Evolutionary conservation across 495 filamentous ascomycete species (phyloP), one percentile per base, ranked within the genome.

Genomic region (Daldinia loculata): DNA sequence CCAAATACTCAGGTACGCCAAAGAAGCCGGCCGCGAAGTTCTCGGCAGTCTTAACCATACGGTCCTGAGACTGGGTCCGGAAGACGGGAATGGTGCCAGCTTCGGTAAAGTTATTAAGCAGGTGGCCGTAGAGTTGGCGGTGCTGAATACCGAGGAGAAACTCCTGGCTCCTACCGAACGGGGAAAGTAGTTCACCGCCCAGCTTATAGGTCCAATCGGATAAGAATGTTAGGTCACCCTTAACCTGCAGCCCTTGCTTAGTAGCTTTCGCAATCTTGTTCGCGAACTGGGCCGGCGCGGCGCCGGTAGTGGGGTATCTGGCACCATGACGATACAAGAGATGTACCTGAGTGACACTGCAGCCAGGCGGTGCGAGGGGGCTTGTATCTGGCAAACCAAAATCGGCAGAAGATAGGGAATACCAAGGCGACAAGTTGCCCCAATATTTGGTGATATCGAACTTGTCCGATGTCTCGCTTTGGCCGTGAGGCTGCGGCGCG

Each of bases 331-430:
- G 73, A 26, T 76, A 75, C 30, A 77, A 45, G n/a, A 81, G 67
- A 53, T 89, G 85, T 43, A 88, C 79, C 56, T 87, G 84, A 19
- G 77, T 81, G 55, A 89, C 86, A 50, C 83, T 83, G 2, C 84
- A 80, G 17, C 85, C 86, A 2, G 63, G 22, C 2, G 75, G 75
- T n/a, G 70, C 72, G 15, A 77, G 66, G 22, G 75, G 75, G 57
- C 67, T 77, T 26, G 75, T 66, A 50, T 77, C 58, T n/a, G 75
- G 72, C 17, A 77, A 57, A 0, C 70, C 75, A 30, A 73, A 77
- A 45, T 77, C 75, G 52, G 75, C 69, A 12, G 75, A 77, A 3
- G 69, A 71, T 15, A 77, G 43, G 4, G 75, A 77, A 57, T 77
- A 77, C 75, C 75, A 77, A 17, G 75, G 75, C 8, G 75, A 75